Percentiles rank a stretch among this genome's conserved stretches.
phyloP scores from a whole-genome alignment of 1,284 basidiomycete genomes.

The Pseudozyma thailandica region DNA sequence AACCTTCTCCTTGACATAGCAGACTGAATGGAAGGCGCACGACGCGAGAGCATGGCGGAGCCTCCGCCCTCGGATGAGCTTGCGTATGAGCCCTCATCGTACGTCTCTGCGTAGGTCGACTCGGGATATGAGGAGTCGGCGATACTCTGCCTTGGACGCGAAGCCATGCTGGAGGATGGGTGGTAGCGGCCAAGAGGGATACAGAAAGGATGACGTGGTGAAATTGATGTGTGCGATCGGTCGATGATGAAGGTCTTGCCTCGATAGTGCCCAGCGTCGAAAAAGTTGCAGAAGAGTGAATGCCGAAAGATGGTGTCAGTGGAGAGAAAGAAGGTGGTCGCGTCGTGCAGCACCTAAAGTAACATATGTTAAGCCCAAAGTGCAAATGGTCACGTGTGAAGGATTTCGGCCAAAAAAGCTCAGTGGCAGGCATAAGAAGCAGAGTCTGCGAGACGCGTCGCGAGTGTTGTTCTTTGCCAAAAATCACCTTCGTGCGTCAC shows the following conservation, averaged over 20 bases:
- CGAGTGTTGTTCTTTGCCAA: slow-evolving; percentile 39
- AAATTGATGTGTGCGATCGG: not conserved
- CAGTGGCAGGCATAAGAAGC: not conserved
- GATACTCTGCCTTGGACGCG: slow-evolving; percentile 22
- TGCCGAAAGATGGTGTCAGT: slow-evolving; percentile 5
- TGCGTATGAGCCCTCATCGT: slow-evolving; percentile 42
- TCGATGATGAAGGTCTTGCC: not conserved
- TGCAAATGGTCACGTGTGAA: slow-evolving; percentile 21
- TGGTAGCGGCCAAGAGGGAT: not conserved
- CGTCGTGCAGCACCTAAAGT: slow-evolving; percentile 20
- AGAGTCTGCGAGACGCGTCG: slow-evolving; percentile 27
- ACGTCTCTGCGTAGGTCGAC: slow-evolving; percentile 41
- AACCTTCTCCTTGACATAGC: slow-evolving; percentile 35
- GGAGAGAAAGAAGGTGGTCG: slow-evolving; percentile 28
- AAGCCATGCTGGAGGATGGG: slow-evolving; percentile 17
- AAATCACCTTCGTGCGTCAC: not conserved
- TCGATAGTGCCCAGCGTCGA: not conserved
- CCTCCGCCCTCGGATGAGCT: slow-evolving; percentile 49
- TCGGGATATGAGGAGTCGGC: slow-evolving; percentile 41
- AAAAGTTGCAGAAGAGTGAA: not conserved
- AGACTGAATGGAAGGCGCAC: slow-evolving; percentile 42
- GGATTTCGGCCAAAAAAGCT: not conserved
- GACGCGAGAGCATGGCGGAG: slow-evolving; percentile 47
- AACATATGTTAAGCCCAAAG: not conserved
- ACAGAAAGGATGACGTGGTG: too few species aligned